phyloP scores from a whole-genome alignment of 2,329 filamentous ascomycete genomes.

The Talaromyces sp. region DNA sequence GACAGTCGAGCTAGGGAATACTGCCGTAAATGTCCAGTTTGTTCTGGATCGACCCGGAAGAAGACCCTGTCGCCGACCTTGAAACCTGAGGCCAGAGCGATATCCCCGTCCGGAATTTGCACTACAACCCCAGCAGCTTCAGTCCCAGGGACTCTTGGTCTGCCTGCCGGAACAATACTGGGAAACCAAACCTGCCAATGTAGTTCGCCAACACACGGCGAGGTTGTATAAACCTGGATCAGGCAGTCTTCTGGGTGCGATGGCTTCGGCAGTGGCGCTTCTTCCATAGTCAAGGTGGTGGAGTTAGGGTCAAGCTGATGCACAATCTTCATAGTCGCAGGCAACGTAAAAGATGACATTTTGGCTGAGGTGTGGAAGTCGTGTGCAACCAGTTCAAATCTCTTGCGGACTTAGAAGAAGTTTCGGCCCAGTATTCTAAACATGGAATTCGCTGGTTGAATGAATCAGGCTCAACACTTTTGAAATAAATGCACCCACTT shows the following conservation, averaged over 20 bases:
- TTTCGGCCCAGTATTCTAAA: conserved; percentile 3
- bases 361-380: background rate
- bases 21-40: conserved; percentile 15
- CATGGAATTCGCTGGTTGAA: background rate
- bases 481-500: background rate
- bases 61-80: conserved; percentile 13
- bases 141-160: conserved; percentile 11
- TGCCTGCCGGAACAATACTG: conserved; percentile 6
- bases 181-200: conserved; percentile 17
- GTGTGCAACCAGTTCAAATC: background rate
- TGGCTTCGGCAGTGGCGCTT: conserved; percentile 13
- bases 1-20: conserved; percentile 13
- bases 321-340: conserved; percentile 15
- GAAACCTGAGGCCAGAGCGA: conserved; percentile 2
- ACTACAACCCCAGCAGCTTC: conserved; percentile 17
- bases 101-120: conserved; percentile 3
- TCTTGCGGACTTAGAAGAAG: background rate
- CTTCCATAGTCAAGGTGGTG: conserved; percentile 15
- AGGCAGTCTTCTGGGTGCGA: conserved; percentile 16
- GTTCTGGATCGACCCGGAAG: conserved; percentile 13
- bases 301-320: conserved; percentile 11
- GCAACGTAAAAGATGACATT: conserved; percentile 12
- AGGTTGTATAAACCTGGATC: conserved; percentile 13
- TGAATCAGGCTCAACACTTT: background rate
- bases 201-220: conserved; percentile 14